Percentiles rank a stretch among this genome's conserved stretches.
phyloP scores from a whole-genome alignment of 805 yeast species.

The Kuraishia floccosa region DNA sequence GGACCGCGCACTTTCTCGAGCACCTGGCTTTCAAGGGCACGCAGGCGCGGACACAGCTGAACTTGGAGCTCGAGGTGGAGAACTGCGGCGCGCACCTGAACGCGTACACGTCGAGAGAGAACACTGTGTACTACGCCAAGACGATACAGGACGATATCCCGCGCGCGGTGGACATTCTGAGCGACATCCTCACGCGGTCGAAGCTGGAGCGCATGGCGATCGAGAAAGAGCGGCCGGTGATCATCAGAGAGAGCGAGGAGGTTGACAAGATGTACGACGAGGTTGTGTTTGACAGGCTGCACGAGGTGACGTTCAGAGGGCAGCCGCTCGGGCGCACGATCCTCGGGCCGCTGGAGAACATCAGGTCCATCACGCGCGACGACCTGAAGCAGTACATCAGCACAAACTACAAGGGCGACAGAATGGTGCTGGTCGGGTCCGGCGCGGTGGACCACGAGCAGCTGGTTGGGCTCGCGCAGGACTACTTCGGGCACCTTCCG shows the following conservation, averaged over 20 bases:
- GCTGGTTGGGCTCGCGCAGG: slow-evolving; percentile 64
- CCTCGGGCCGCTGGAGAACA: slow-evolving; percentile 86
- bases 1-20: slow-evolving; percentile 96
- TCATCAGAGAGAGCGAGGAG: slow-evolving; percentile 92
- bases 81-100: slow-evolving; percentile 94
- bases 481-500: slow-evolving; percentile 64
- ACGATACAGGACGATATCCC: slow-evolving; percentile 74
- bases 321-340: slow-evolving; percentile 97
- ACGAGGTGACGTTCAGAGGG: slow-evolving; percentile 79
- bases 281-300: slow-evolving; percentile 93
- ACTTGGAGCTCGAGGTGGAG: slow-evolving; percentile 87
- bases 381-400: slow-evolving; percentile 75
- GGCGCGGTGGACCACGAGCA: slow-evolving; percentile 88
- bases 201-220: slow-evolving; percentile 75
- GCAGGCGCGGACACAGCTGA: slow-evolving; percentile 61
- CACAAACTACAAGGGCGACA: slow-evolving; percentile 86
- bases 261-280: slow-evolving; percentile 98
- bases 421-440: slow-evolving; percentile 97
- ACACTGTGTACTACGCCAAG: slow-evolving; percentile 93
- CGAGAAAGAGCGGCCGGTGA: slow-evolving; percentile 94
- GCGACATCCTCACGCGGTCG: slow-evolving; percentile 84
- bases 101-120: slow-evolving; percentile 97
- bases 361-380: slow-evolving; percentile 61
- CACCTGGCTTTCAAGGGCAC: slow-evolving; percentile 98
- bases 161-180: slow-evolving; percentile 73